A percentile compares a stretch with the other conserved stretches of the same genome.
These are phyloP conservation scores for Penicillium hesseltinei DNA, from an alignment of 2,329 filamentous ascomycete species.

Conservation along the genomic window DNA sequence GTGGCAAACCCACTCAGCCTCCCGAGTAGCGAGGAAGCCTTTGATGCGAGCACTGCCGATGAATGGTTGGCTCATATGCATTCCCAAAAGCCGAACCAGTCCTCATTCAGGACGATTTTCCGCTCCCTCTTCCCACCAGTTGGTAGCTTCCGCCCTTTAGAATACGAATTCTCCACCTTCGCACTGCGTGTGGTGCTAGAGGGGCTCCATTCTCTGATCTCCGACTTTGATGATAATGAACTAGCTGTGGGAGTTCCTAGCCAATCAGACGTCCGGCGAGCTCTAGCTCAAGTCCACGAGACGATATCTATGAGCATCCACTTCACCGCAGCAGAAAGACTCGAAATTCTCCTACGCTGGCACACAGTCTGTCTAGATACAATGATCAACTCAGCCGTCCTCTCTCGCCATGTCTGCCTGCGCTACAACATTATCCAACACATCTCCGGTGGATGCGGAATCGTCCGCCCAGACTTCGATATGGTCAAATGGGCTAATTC, in stretches of 20 bases:
- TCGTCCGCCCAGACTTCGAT: slow-evolving; percentile 34
- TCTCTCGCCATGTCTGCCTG: slow-evolving; percentile 42
- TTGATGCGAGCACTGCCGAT: slow-evolving; percentile 41
- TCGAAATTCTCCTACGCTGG: slow-evolving; percentile 46
- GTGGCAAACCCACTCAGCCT: slow-evolving; percentile 43
- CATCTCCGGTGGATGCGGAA: slow-evolving; percentile 35
- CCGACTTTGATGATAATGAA: slow-evolving; percentile 41
- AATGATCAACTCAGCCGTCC: slow-evolving; percentile 41
- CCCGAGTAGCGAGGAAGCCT: slow-evolving; percentile 42
- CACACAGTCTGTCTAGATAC: slow-evolving; percentile 47
- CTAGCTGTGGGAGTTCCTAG: slow-evolving; percentile 42
- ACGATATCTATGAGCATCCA: slow-evolving; percentile 39
- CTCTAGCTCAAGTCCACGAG: slow-evolving; percentile 42
- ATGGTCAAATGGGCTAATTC: slow-evolving; percentile 40
- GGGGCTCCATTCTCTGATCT: slow-evolving; percentile 45
- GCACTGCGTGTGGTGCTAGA: slow-evolving; percentile 45
- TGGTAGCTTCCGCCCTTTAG: slow-evolving; percentile 28
- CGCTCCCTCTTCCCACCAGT: slow-evolving; percentile 40
- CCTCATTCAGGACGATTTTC: slow-evolving; percentile 44
- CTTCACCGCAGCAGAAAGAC: slow-evolving; percentile 37
- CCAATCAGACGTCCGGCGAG: slow-evolving; percentile 40
- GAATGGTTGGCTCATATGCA: slow-evolving; percentile 44
- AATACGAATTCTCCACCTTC: slow-evolving; percentile 41
- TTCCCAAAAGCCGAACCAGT: slow-evolving; percentile 29
- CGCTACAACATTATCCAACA: slow-evolving; percentile 42